A percentile compares a stretch with the other conserved stretches of the same genome.
Evolutionary conservation across 148 eudicot genomes (phyloP).

Genomic region (Amaranthus palmeri): DNA sequence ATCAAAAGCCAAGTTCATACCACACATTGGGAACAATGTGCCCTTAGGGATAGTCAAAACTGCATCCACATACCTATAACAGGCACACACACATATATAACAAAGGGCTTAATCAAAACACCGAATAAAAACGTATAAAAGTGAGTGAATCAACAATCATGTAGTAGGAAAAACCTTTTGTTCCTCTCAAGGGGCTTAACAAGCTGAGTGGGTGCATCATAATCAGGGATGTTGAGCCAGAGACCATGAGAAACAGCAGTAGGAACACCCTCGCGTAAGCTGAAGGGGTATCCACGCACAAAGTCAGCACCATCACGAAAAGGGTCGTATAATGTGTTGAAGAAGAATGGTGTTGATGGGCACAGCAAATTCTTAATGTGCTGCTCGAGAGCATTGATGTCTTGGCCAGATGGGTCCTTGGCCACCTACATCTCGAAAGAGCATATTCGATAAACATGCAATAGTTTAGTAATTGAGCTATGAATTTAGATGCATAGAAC

Average conservation of each 20-base stretch:
- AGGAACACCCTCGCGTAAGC: constrained; percentile 56
- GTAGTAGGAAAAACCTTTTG: constrained; percentile 27
- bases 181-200: constrained; percentile 69
- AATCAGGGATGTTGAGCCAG: constrained; percentile 71
- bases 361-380: constrained; percentile 56
- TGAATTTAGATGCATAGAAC: background rate
- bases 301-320: constrained; percentile 63
- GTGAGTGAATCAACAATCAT: too few relatives aligned
- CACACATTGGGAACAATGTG: constrained; percentile 68
- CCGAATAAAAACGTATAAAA: background rate
- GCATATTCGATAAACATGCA: background rate
- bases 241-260: constrained; percentile 65
- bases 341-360: constrained; percentile 64
- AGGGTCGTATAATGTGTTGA: constrained; percentile 66
- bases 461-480: too few relatives aligned
- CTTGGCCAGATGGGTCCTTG: constrained; percentile 55
- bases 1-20: constrained; percentile 62
- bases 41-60: constrained; percentile 59
- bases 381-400: constrained; percentile 55
- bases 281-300: constrained; percentile 67
- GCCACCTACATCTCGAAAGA: constrained; percentile 39
- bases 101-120: background rate
- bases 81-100: background rate
- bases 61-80: constrained; percentile 52
- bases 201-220: constrained; percentile 71